These are phyloP conservation scores for Entonaema liquescens DNA, from an alignment of 495 filamentous ascomycete species.

Conservation along the genomic window DNA sequence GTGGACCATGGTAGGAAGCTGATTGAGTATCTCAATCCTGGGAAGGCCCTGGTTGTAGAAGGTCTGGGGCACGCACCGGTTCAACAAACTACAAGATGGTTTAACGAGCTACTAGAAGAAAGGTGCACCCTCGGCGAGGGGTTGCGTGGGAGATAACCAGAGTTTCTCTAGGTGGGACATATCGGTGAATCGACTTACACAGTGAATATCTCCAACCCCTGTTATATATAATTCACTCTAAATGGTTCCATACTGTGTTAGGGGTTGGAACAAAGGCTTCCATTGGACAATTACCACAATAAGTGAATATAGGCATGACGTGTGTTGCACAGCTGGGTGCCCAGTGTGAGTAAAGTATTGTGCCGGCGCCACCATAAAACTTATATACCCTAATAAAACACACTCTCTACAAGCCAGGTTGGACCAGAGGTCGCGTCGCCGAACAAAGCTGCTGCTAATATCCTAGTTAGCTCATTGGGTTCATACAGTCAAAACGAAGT, in stretches of 20 bases:
- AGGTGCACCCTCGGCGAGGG: constrained; percentile 23
- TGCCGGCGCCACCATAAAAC: background rate
- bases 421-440: background rate
- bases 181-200: background rate
- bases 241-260: no score
- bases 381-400: background rate
- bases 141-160: constrained; percentile 10
- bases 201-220: background rate
- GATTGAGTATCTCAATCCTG: constrained; percentile 54
- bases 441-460: background rate
- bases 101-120: constrained; percentile 56
- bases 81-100: constrained; percentile 63
- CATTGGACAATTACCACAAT: no score
- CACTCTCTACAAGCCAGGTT: background rate
- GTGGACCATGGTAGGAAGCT: constrained; percentile 63
- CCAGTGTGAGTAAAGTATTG: background rate
- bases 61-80: constrained; percentile 68
- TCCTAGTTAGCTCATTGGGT: background rate
- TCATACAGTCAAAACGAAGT: background rate
- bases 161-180: background rate
- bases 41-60: constrained; percentile 55
- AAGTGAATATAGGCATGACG: background rate
- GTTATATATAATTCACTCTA: background rate
- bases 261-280: background rate
- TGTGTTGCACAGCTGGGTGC: background rate